Conservation (phyloP, 352 stramenopile genomes). For the Phytophthora sp. region DNA sequence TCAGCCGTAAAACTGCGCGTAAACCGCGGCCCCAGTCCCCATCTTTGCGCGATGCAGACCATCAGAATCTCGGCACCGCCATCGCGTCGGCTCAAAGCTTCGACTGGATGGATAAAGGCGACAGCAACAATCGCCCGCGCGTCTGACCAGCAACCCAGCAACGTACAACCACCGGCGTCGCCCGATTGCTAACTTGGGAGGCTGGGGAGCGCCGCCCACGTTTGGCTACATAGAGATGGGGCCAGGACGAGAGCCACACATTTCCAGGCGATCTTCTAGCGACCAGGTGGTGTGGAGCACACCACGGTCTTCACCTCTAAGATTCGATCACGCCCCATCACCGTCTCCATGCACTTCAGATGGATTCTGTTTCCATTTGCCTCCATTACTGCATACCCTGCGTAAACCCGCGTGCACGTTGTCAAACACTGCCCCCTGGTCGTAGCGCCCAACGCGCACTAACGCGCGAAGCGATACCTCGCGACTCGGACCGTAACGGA, state of each 20-base stretch:
- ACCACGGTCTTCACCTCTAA: neutral
- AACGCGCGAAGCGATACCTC: no score
- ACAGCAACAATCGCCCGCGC: neutral
- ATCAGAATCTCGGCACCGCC: constrained; percentile 25
- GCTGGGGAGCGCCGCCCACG: neutral
- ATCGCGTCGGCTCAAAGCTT: neutral
- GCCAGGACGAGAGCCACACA: constrained; percentile 22
- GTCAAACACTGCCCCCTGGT: no score
- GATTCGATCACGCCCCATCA: neutral
- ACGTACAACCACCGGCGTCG: no score
- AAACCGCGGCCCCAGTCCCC: neutral
- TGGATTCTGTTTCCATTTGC: neutral
- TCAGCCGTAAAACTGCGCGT: constrained; percentile 20
- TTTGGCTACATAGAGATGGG: constrained; percentile 35
- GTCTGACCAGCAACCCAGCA: constrained; percentile 6
- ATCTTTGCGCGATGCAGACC: constrained; percentile 24
- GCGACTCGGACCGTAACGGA: neutral
- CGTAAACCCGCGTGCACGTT: no score
- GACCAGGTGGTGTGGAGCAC: constrained; percentile 1
- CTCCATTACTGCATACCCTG: neutral
- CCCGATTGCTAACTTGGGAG: constrained; percentile 13
- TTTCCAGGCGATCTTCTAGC: constrained; percentile 35
- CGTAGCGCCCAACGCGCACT: no score
- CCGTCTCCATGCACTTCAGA: neutral
- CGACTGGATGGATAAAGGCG: neutral